These are phyloP conservation scores for Jamesozyma gamospora DNA, from an alignment of 805 yeast species.

Conservation along the genomic window DNA sequence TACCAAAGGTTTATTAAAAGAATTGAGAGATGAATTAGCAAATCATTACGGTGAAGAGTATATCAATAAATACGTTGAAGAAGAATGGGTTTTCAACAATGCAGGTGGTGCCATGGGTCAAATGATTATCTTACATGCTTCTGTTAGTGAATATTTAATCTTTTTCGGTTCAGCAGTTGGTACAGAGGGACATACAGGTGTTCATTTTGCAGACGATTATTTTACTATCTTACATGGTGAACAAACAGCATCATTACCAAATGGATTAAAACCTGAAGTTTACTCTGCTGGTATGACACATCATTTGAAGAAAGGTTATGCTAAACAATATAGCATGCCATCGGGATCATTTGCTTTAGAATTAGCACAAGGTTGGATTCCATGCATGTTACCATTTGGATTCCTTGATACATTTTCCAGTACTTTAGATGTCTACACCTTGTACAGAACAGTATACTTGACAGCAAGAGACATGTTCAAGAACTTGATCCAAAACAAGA, in stretches of 20 bases:
- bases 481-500: slow-evolving; percentile 54
- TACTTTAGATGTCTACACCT: slow-evolving; percentile 67
- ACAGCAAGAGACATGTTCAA: slow-evolving; percentile 73
- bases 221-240: slow-evolving; percentile 81
- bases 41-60: slow-evolving; percentile 59
- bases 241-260: slow-evolving; percentile 63
- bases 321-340: slow-evolving; percentile 83
- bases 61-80: slow-evolving; percentile 60
- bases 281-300: slow-evolving; percentile 84
- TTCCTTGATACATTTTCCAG: slow-evolving; percentile 69
- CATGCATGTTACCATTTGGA: slow-evolving; percentile 96
- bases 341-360: slow-evolving; percentile 80
- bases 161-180: slow-evolving; percentile 91
- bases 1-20: slow-evolving; percentile 53
- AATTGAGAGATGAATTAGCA: slow-evolving; percentile 48
- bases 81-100: slow-evolving; percentile 92
- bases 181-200: slow-evolving; percentile 93
- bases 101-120: slow-evolving; percentile 99
- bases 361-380: slow-evolving; percentile 97
- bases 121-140: slow-evolving; percentile 91
- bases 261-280: slow-evolving; percentile 53
- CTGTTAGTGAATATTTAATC: slow-evolving; percentile 84
- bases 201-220: slow-evolving; percentile 95
- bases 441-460: slow-evolving; percentile 56
- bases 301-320: slow-evolving; percentile 59